Evolutionary conservation across 257 asterid species (phyloP).

Genomic region (Solanum chiquidenum): DNA sequence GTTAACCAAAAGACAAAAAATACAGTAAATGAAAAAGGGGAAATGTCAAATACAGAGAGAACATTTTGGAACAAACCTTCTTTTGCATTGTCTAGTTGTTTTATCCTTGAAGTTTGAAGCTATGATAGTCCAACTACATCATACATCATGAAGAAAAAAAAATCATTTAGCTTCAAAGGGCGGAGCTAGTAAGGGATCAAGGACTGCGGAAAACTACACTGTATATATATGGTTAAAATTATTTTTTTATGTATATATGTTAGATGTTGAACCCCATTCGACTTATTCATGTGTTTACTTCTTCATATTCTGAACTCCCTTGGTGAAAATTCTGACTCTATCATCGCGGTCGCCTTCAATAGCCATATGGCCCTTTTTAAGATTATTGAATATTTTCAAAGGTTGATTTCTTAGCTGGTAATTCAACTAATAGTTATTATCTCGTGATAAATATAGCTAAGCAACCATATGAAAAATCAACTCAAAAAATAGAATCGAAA

Average conservation of each 20-base stretch:
- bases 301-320: no score
- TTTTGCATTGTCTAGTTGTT: conserved; percentile 94
- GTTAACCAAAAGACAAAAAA: background rate
- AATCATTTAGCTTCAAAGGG: background rate
- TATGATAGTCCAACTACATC: conserved; percentile 73
- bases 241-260: no score
- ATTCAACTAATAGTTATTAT: no score
- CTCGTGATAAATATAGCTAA: no score
- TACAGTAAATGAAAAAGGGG: background rate
- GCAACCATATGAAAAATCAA: no score
- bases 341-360: background rate
- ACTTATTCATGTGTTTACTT: no score
- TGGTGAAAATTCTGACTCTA: no score
- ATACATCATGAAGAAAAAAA: background rate
- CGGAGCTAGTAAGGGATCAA: background rate
- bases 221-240: no score
- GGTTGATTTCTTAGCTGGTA: no score
- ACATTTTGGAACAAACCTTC: conserved; percentile 52
- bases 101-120: conserved; percentile 89
- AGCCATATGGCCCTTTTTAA: background rate
- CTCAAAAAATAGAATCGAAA: background rate
- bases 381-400: background rate
- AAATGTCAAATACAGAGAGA: background rate
- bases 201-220: no score
- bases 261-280: no score